Conservation (phyloP, 345 rosid species). For the Lepidium didymum region DNA sequence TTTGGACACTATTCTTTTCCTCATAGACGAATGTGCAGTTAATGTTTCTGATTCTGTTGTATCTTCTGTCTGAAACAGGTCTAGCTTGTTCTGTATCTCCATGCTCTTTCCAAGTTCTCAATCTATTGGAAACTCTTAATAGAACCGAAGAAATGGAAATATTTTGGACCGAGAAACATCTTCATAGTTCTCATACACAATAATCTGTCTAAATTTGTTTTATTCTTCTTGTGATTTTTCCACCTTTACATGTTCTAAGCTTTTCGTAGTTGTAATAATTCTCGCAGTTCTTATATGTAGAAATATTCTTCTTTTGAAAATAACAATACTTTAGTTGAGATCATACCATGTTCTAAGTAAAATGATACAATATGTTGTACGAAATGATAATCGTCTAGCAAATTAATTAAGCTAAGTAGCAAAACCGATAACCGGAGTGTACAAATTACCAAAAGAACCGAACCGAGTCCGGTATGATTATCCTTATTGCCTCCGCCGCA, state of each 20-base stretch:
- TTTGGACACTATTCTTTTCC: background rate
- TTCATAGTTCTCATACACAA: background rate
- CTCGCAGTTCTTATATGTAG: background rate
- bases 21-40: background rate
- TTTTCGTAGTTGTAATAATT: background rate
- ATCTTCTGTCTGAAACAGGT: conserved; percentile 37
- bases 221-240: background rate
- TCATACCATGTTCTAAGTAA: background rate
- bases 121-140: conserved; percentile 26
- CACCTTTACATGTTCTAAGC: background rate
- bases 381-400: background rate
- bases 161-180: conserved; percentile 6
- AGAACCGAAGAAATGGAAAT: conserved; percentile 31
- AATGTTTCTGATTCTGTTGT: background rate
- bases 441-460: background rate
- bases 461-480: conserved; percentile 10
- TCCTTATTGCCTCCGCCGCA: conserved; percentile 7
- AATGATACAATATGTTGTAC: background rate
- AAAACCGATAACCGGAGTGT: conserved; percentile 4
- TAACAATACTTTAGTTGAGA: background rate
- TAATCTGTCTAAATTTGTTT: background rate
- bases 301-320: background rate
- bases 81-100: conserved; percentile 70
- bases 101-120: conserved; percentile 48
- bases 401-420: background rate